Conservation (phyloP, 345 rosid species). For the Lumnitzera littorea region DNA sequence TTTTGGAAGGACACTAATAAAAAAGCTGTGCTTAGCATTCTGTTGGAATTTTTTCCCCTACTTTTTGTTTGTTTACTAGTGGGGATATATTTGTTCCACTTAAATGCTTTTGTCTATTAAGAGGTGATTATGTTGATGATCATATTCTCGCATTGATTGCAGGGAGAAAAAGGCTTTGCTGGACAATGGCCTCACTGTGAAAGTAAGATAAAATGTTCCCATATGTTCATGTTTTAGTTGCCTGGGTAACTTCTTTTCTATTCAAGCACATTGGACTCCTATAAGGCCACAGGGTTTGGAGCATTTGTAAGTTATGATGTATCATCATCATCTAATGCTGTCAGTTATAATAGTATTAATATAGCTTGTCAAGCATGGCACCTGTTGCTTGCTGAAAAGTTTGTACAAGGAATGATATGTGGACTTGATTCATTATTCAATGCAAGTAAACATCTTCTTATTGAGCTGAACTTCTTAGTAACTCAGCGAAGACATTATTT, state of each 20-base stretch:
- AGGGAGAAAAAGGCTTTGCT: conserved; percentile 81
- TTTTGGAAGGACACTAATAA: too few relatives aligned
- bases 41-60: neutral
- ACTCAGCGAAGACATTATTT: too few relatives aligned
- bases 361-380: too few relatives aligned
- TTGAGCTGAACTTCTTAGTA: too few relatives aligned
- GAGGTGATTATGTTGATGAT: neutral
- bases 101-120: neutral
- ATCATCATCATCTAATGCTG: too few relatives aligned
- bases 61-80: neutral
- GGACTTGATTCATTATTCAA: too few relatives aligned
- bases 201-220: conserved; percentile 33
- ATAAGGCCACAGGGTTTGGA: too few relatives aligned
- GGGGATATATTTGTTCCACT: neutral
- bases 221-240: neutral
- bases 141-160: conserved; percentile 15
- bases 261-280: neutral
- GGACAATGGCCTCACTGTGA: conserved; percentile 70
- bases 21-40: neutral
- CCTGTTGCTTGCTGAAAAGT: too few relatives aligned
- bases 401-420: too few relatives aligned
- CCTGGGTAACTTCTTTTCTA: neutral
- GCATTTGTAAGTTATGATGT: too few relatives aligned
- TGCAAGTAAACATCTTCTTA: too few relatives aligned
- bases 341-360: too few relatives aligned